phyloP scores from a whole-genome alignment of 139 green algal genomes.

The Chlamydomonas sp. region DNA sequence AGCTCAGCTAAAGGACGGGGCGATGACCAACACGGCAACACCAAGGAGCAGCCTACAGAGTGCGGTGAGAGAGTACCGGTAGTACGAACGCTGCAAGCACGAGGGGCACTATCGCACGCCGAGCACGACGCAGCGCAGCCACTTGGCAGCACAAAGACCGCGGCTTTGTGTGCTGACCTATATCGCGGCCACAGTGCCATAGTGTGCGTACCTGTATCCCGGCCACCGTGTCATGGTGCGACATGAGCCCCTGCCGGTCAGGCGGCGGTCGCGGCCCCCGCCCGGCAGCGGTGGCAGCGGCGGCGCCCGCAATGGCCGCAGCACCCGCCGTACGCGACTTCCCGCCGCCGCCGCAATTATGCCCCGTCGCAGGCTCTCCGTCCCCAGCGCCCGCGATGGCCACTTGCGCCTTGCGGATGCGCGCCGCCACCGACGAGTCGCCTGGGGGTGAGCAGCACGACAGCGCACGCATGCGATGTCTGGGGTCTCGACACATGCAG shows the following conservation, averaged over 20 bases:
- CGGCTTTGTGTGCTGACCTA: too few species aligned
- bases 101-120: too few species aligned
- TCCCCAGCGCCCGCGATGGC: background rate
- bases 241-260: conserved; percentile 15
- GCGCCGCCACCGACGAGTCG: background rate
- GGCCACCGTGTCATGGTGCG: conserved; percentile 7
- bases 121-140: too few species aligned
- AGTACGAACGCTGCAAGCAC: too few species aligned
- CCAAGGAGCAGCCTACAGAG: too few species aligned
- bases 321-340: background rate
- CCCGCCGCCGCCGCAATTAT: background rate
- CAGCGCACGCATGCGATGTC: background rate
- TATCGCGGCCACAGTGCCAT: too few species aligned
- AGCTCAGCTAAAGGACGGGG: too few species aligned
- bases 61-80: too few species aligned
- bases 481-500: background rate
- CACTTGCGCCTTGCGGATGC: conserved; percentile 30
- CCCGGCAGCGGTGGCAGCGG: background rate
- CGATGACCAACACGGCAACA: too few species aligned
- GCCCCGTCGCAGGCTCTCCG: background rate
- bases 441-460: background rate
- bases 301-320: conserved; percentile 20
- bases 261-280: background rate
- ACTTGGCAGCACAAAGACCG: too few species aligned
- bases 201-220: conserved; percentile 10